These are phyloP conservation scores for Zopfochytrium polystomum DNA, from an alignment of 371 early-diverging fungal genomes.

Conservation along the genomic window DNA sequence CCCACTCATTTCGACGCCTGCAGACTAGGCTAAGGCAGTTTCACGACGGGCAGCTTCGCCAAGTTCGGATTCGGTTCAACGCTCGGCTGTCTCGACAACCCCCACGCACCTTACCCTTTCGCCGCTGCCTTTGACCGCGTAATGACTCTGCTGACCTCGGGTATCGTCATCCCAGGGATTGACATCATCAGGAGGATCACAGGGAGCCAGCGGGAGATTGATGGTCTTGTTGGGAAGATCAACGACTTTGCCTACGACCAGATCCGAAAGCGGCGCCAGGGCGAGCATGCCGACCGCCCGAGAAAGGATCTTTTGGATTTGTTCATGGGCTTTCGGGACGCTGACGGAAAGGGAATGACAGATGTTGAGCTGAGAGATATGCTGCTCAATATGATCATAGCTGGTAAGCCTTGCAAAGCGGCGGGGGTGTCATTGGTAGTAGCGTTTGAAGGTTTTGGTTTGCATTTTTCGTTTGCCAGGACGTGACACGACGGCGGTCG, in stretches of 20 bases:
- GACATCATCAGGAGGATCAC: conserved; percentile 5
- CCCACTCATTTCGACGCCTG: not conserved
- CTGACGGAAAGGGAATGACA: conserved; percentile 47
- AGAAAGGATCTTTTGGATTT: conserved; percentile 56
- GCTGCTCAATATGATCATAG: conserved; percentile 48
- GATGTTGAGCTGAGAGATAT: conserved; percentile 61
- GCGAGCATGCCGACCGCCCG: not conserved
- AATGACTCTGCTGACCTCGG: conserved; percentile 17
- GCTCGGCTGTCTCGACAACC: conserved; percentile 5
- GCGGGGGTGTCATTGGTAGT: no score
- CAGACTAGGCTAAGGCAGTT: not conserved
- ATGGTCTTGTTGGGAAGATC: conserved; percentile 8
- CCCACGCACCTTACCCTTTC: conserved; percentile 37
- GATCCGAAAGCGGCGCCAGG: conserved; percentile 5
- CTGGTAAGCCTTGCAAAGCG: conserved; percentile 6
- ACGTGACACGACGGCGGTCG: conserved; percentile 65
- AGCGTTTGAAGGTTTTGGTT: no score
- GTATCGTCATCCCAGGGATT: conserved; percentile 22
- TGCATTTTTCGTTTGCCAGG: no score
- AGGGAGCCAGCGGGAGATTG: not conserved
- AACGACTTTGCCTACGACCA: conserved; percentile 7
- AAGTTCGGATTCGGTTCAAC: conserved; percentile 48
- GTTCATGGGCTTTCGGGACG: conserved; percentile 56
- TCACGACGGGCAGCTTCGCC: conserved; percentile 30
- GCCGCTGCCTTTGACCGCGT: conserved; percentile 53